A percentile compares a stretch with the other conserved stretches of the same genome.
These are phyloP conservation scores for Hericium rajendrae DNA, from an alignment of 768 basidiomycete species.

Conservation along the genomic window DNA sequence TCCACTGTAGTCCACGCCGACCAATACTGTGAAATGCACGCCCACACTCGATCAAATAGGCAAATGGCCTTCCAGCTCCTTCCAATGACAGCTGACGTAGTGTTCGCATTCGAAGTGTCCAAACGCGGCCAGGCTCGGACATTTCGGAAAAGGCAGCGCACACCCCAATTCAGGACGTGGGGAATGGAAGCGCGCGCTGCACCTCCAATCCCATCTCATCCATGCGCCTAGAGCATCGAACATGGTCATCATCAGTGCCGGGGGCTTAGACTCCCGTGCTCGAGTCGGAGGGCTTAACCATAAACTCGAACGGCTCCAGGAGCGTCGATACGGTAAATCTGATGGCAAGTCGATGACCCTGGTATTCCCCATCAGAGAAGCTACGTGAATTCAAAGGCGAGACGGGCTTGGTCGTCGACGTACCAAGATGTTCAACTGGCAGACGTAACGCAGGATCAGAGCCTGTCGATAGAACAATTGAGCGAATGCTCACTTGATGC, in stretches of 20 bases:
- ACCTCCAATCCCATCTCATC: constrained; percentile 11
- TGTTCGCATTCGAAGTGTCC: not conserved
- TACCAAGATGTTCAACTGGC: constrained; percentile 8
- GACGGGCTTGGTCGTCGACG: not conserved
- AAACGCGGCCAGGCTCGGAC: not conserved
- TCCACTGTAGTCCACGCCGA: no score
- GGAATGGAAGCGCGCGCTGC: constrained; percentile 1
- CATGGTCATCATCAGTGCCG: constrained; percentile 8
- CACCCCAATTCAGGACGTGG: not conserved
- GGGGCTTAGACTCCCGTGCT: constrained; percentile 9
- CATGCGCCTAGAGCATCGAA: constrained; percentile 3
- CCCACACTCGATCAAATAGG: no score
- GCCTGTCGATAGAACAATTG: not conserved
- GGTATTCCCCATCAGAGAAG: not conserved
- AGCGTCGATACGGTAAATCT: not conserved
- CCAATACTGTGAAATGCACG: no score
- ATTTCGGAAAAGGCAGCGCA: not conserved
- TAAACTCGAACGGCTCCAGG: constrained; percentile 11
- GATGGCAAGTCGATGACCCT: constrained; percentile 10
- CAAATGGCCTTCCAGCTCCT: no score
- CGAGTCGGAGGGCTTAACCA: constrained; percentile 6
- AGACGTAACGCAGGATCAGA: not conserved
- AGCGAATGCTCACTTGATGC: constrained; percentile 1
- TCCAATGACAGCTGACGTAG: no score
- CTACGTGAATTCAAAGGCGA: not conserved